These are phyloP conservation scores for Phlyctochytrium bullatum DNA, from an alignment of 192 early-diverging fungal species.

Conservation along the genomic window DNA sequence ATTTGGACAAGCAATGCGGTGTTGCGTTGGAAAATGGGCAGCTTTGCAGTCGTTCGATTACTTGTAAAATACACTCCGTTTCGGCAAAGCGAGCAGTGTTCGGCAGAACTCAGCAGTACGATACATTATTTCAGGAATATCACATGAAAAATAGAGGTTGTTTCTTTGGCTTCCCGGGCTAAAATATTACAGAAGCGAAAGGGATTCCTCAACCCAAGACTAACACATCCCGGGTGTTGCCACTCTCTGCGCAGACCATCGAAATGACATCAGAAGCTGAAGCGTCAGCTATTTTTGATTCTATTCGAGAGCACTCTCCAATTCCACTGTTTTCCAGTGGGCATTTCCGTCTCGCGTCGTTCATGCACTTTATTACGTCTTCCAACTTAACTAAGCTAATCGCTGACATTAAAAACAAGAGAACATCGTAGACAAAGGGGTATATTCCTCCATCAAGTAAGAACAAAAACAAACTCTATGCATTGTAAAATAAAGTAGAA, in stretches of 20 bases:
- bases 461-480: too few relatives aligned
- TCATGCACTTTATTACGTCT: background rate
- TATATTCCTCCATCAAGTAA: too few relatives aligned
- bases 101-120: constrained; percentile 82
- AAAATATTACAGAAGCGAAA: background rate
- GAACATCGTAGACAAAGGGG: background rate
- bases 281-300: constrained; percentile 10
- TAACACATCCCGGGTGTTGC: background rate
- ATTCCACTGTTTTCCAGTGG: constrained; percentile 10
- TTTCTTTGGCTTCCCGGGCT: background rate
- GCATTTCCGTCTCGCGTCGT: background rate
- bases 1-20: constrained; percentile 91
- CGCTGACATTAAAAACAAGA: background rate
- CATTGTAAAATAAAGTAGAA: too few relatives aligned
- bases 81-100: constrained; percentile 77
- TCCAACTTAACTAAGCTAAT: background rate
- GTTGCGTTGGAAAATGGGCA: constrained; percentile 59
- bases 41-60: constrained; percentile 83
- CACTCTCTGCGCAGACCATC: background rate
- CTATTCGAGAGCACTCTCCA: constrained; percentile 5
- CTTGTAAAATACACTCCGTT: constrained; percentile 95
- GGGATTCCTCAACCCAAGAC: background rate
- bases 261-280: background rate
- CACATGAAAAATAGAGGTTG: constrained; percentile 58
- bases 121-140: constrained; percentile 71